These are phyloP conservation scores for Angomonas desouzai DNA, from an alignment of 208 protist species.

Conservation along the genomic window DNA sequence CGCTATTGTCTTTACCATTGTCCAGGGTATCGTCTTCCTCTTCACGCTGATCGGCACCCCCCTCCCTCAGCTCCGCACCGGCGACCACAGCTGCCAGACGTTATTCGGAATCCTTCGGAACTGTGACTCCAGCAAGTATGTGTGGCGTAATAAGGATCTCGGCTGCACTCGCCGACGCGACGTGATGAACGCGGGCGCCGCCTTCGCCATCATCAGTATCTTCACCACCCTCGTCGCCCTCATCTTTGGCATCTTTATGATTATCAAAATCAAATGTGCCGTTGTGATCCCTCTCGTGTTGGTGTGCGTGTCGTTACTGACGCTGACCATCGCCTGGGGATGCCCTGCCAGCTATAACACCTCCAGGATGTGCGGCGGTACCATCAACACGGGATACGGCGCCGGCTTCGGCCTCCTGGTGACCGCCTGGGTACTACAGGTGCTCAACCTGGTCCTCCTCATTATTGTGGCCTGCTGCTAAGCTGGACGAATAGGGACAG, in stretches of 20 bases:
- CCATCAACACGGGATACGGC: slow-evolving; percentile 21
- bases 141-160: slow-evolving; percentile 17
- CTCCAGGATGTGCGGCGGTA: slow-evolving; percentile 27
- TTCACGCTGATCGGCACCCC: slow-evolving; percentile 24
- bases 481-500: neutral
- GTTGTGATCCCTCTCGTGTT: slow-evolving; percentile 23
- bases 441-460: slow-evolving; percentile 23
- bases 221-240: slow-evolving; percentile 28
- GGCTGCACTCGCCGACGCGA: slow-evolving; percentile 20
- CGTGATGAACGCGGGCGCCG: slow-evolving; percentile 31
- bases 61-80: slow-evolving; percentile 5
- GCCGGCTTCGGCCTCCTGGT: slow-evolving; percentile 48
- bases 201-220: slow-evolving; percentile 37
- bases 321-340: slow-evolving; percentile 38
- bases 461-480: slow-evolving; percentile 14
- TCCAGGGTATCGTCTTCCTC: slow-evolving; percentile 26
- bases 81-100: slow-evolving; percentile 26
- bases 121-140: slow-evolving; percentile 31
- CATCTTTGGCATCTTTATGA: slow-evolving; percentile 28
- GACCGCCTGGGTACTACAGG: slow-evolving; percentile 29
- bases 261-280: slow-evolving; percentile 17
- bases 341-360: slow-evolving; percentile 39
- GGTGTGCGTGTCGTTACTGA: slow-evolving; percentile 23
- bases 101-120: slow-evolving; percentile 32
- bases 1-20: slow-evolving; percentile 24